Evolutionary conservation across 305 asterid species (phyloP), one percentile per base, ranked within the genome.

Genomic region (Striga hermonthica): DNA sequence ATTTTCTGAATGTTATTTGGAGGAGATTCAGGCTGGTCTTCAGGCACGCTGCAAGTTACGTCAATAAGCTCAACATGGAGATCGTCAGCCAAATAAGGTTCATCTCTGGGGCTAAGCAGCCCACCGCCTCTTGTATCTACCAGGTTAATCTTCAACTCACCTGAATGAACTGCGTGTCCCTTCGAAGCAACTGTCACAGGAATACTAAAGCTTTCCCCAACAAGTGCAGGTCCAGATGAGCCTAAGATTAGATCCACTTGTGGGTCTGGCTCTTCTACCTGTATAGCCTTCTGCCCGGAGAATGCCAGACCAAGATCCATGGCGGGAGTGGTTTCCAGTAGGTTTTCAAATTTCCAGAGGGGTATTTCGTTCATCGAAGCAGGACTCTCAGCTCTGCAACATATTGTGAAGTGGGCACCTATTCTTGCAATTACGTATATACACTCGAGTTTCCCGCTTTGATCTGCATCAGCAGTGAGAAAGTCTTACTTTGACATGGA

Each of bases 211-310:
- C 71, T 77, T 78, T 90, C 99, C 62, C 99, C 97, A 43, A 94
- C 96, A 70, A 94, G 80, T 14, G 97, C 99, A 67, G 96, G 91
- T 73, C 99, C 95, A 16, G 79, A 70, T 53, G 93, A 86, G 74
- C 76, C 86, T 73, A 94, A 82, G 69, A 71, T 77, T 59, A 94
- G 84, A 79, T 94, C 97, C 50, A 94, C 95, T 80, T 86, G 95
- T 13, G 99, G 99, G 64, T 94, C 97, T n/a, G 97, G 95, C 77
- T 94, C 99, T 84, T 94, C 99, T 62, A 94, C 95, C 80, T 90
- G 96, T 70, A 87, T 84, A 50, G 96, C 95, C 75, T 90, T 94
- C 83, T 82, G 97, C 69, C 99, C 99, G 40, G 96, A 90, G 68
- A 81, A 84, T 35, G 99, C 95, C 73, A 93, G 87, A 75, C 85